Percentiles rank a stretch among this genome's conserved stretches.
phyloP scores from a whole-genome alignment of 352 stramenopile species.

The Globisporangium mamillatum region DNA sequence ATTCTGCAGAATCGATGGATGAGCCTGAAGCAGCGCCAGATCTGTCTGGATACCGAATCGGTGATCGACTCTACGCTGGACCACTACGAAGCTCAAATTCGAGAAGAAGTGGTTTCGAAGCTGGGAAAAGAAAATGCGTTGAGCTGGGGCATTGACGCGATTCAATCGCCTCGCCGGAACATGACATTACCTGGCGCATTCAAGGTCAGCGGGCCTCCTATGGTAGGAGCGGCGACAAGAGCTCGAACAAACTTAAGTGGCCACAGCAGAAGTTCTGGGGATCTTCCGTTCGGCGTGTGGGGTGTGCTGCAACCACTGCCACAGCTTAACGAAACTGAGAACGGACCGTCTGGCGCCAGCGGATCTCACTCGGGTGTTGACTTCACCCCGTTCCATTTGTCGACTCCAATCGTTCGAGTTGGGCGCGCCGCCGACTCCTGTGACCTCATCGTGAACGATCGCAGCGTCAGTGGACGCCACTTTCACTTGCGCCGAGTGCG shows the following conservation, averaged over 20 bases:
- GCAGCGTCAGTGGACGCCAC: slow-evolving; percentile 82
- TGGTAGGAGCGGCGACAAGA: neutral
- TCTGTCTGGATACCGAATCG: slow-evolving; percentile 62
- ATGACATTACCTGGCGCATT: slow-evolving; percentile 13
- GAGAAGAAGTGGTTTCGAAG: slow-evolving; percentile 66
- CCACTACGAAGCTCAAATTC: slow-evolving; percentile 47
- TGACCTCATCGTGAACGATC: slow-evolving; percentile 86
- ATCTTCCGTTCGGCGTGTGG: slow-evolving; percentile 68
- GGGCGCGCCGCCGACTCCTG: slow-evolving; percentile 79
- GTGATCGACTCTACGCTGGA: slow-evolving; percentile 75
- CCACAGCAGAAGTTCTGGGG: slow-evolving; percentile 13
- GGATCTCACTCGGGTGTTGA: slow-evolving; percentile 27
- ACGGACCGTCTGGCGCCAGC: slow-evolving; percentile 20
- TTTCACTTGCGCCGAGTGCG: slow-evolving; percentile 77
- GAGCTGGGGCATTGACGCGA: slow-evolving; percentile 78
- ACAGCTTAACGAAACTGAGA: slow-evolving; percentile 68
- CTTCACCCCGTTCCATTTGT: slow-evolving; percentile 63
- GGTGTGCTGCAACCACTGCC: slow-evolving; percentile 68
- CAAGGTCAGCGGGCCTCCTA: neutral
- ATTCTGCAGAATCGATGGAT: slow-evolving; percentile 65
- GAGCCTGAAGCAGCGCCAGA: slow-evolving; percentile 69
- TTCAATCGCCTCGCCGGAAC: slow-evolving; percentile 70
- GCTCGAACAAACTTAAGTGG: neutral
- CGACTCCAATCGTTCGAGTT: slow-evolving; percentile 68
- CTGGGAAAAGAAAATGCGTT: slow-evolving; percentile 75